Percentiles rank a stretch among this genome's conserved stretches.
Conservation (phyloP, 768 basidiomycete species). For the Rhodotorula sphaerocarpa region DNA sequence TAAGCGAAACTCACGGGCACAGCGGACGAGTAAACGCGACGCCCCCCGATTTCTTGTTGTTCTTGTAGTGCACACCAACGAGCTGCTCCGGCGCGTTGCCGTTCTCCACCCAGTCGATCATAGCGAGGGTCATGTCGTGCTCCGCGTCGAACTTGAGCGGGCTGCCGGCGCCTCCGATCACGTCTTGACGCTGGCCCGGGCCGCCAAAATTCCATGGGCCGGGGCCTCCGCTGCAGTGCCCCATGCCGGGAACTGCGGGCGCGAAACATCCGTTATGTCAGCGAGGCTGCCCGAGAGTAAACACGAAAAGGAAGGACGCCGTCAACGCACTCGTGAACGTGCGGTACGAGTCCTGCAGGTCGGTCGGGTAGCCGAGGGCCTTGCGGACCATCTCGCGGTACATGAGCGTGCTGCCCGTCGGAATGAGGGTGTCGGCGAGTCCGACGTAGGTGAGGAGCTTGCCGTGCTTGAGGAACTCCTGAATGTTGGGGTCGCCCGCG, state of each 20-base stretch:
- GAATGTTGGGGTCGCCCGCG: slow-evolving; percentile 21
- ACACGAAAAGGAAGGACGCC: background rate
- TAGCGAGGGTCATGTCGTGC: slow-evolving; percentile 34
- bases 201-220: slow-evolving; percentile 18
- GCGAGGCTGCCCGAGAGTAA: background rate
- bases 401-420: slow-evolving; percentile 9
- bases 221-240: slow-evolving; percentile 11
- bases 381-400: slow-evolving; percentile 17
- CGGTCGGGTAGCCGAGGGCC: slow-evolving; percentile 9
- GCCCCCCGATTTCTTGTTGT: slow-evolving; percentile 1
- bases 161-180: slow-evolving; percentile 7
- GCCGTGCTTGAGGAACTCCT: slow-evolving; percentile 26
- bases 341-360: slow-evolving; percentile 19
- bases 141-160: slow-evolving; percentile 17
- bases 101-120: slow-evolving; percentile 32
- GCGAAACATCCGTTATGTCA: no score
- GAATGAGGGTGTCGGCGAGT: slow-evolving; percentile 29
- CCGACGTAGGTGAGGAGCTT: slow-evolving; percentile 28
- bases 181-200: slow-evolving; percentile 2
- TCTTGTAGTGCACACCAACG: slow-evolving; percentile 19
- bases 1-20: slow-evolving; percentile 22
- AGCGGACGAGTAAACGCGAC: slow-evolving; percentile 19
- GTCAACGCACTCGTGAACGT: slow-evolving; percentile 3
- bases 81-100: slow-evolving; percentile 25
- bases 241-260: slow-evolving; percentile 19